A percentile compares a stretch with the other conserved stretches of the same genome.
These are phyloP conservation scores for Cladosporium halotolerans DNA, from an alignment of 2,329 filamentous ascomycete genomes.

Conservation along the genomic window DNA sequence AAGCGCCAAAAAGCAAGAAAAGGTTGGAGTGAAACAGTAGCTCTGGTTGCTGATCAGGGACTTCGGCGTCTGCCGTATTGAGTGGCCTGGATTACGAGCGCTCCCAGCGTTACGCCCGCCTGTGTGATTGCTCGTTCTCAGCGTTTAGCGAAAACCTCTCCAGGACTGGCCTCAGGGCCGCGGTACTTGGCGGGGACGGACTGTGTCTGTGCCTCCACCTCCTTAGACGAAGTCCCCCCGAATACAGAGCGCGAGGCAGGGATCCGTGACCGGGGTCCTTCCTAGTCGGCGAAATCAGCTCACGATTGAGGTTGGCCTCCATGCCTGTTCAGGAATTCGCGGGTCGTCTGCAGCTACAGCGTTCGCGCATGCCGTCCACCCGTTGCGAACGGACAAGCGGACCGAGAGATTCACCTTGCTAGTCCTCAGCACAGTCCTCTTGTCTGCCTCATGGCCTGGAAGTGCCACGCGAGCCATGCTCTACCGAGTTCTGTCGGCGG, in stretches of 20 bases:
- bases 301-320: not conserved
- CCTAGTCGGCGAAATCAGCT: constrained; percentile 5
- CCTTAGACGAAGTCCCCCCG: not conserved
- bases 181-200: constrained; percentile 4
- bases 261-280: constrained; percentile 1
- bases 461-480: constrained; percentile 7
- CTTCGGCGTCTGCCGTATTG: not conserved
- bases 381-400: constrained; percentile 1
- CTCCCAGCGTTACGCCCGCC: not conserved
- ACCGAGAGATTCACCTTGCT: not conserved
- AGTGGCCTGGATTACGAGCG: not conserved
- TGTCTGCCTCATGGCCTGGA: not conserved
- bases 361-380: not conserved
- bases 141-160: not conserved
- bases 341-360: constrained; percentile 9
- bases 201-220: not conserved
- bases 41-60: not conserved
- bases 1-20: not conserved
- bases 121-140: not conserved
- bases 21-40: not conserved
- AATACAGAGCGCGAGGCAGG: constrained; percentile 1
- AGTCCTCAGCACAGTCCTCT: not conserved
- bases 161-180: not conserved
- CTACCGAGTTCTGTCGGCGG: not conserved
- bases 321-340: not conserved